Conservation (phyloP, 306 rosid genomes). For the Casuarina cunninghamiana region DNA sequence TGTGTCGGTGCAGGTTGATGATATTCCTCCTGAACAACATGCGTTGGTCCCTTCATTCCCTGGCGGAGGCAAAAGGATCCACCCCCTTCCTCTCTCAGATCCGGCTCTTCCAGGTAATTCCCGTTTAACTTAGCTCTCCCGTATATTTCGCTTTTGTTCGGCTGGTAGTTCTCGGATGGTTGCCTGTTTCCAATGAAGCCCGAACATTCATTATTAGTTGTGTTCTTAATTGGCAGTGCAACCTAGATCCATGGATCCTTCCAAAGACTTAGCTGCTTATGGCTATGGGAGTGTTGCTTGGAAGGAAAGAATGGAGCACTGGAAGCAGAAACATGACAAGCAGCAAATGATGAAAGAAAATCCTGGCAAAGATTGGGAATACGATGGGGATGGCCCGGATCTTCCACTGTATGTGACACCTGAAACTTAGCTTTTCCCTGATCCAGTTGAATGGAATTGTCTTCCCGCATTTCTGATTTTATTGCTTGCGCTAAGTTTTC, state of each 20-base stretch:
- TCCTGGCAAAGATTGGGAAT: slow-evolving; percentile 22
- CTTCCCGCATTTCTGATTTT: neutral
- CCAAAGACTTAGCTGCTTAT: slow-evolving; percentile 60
- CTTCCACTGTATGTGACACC: slow-evolving; percentile 45
- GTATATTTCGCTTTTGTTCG: neutral
- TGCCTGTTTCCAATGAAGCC: neutral
- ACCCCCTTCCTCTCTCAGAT: slow-evolving; percentile 30
- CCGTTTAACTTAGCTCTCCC: neutral
- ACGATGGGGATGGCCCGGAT: slow-evolving; percentile 35
- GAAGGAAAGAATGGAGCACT: slow-evolving; percentile 61
- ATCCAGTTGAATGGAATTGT: neutral
- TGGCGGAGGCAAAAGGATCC: slow-evolving; percentile 32
- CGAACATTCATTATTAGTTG: neutral
- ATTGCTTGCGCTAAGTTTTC: neutral
- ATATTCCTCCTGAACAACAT: slow-evolving; percentile 36
- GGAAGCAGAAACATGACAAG: slow-evolving; percentile 53
- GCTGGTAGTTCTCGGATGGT: neutral
- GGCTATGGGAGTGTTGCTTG: slow-evolving; percentile 76
- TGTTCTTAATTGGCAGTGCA: slow-evolving; percentile 23
- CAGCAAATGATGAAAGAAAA: slow-evolving; percentile 34
- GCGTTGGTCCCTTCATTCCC: slow-evolving; percentile 47
- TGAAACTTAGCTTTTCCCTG: neutral
- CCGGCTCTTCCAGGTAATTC: slow-evolving; percentile 28
- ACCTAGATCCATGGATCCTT: slow-evolving; percentile 68
- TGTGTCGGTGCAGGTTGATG: slow-evolving; percentile 38